Evolutionary conservation across 116 monocot genomes (phyloP).

Genomic region (Iris pallida): DNA sequence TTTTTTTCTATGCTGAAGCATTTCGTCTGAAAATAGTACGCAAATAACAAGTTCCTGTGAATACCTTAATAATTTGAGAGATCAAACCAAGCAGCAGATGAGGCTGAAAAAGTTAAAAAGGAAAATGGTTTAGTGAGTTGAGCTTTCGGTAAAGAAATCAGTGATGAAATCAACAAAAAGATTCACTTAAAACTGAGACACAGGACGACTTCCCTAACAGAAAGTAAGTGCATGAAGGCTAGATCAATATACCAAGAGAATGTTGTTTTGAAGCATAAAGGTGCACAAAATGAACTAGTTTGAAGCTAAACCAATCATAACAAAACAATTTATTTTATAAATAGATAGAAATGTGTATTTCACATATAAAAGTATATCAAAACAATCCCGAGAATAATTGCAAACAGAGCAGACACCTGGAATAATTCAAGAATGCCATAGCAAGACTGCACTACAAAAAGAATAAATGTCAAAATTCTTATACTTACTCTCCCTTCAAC

Average conservation of each 20-base stretch:
- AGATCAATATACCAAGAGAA: neutral
- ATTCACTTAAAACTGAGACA: neutral
- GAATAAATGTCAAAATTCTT: neutral
- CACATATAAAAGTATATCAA: no score
- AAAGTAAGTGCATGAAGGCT: neutral
- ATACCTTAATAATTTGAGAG: constrained; percentile 99
- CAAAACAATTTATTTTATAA: no score
- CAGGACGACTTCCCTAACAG: neutral
- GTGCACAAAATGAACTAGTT: no score
- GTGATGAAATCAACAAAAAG: neutral
- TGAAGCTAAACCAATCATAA: no score
- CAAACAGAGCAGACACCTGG: no score
- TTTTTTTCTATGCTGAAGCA: neutral
- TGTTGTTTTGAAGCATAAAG: no score
- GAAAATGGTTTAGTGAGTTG: neutral
- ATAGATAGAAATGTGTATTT: no score
- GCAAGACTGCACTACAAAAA: neutral
- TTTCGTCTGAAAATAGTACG: neutral
- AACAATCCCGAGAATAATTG: no score
- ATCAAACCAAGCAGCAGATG: constrained; percentile 98
- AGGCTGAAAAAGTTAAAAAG: constrained; percentile 54
- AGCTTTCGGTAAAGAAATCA: neutral
- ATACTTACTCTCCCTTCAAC: constrained; percentile 85
- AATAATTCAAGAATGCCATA: constrained; percentile 70
- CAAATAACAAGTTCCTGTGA: neutral